Percentiles rank a stretch among this genome's conserved stretches.
Evolutionary conservation across 495 filamentous ascomycete genomes (phyloP).

Genomic region (Acidiella bohemica): DNA sequence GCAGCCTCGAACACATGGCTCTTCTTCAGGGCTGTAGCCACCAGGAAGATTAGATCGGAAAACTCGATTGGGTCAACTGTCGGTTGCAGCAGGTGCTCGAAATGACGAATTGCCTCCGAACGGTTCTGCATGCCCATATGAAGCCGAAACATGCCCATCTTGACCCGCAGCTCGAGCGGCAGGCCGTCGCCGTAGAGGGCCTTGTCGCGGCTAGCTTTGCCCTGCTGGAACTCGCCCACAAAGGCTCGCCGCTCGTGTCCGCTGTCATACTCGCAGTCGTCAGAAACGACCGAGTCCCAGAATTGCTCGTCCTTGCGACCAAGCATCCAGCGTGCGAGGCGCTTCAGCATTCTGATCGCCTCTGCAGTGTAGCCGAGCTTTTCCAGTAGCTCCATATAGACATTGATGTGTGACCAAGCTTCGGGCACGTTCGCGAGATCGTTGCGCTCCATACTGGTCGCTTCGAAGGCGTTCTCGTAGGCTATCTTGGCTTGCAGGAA

Average conservation of each 20-base stretch:
- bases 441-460: neutral
- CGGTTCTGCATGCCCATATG: constrained; percentile 45
- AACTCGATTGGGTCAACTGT: constrained; percentile 38
- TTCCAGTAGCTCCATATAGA: constrained; percentile 64
- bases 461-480: constrained; percentile 47
- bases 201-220: constrained; percentile 36
- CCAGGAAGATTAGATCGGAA: constrained; percentile 57
- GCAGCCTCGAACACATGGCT: constrained; percentile 46
- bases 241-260: constrained; percentile 50
- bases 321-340: constrained; percentile 65
- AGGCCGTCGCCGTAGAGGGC: constrained; percentile 57
- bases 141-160: constrained; percentile 68
- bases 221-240: constrained; percentile 41
- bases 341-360: constrained; percentile 54
- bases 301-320: constrained; percentile 58
- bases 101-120: constrained; percentile 60
- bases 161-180: constrained; percentile 69
- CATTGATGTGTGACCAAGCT: constrained; percentile 63
- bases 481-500: constrained; percentile 42
- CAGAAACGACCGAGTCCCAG: constrained; percentile 59
- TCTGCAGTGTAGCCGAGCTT: constrained; percentile 20
- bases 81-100: constrained; percentile 42
- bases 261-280: constrained; percentile 88
- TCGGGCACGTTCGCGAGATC: constrained; percentile 34
- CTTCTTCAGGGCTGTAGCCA: constrained; percentile 52